Conservation (phyloP, 257 asterid species). For the Nicotiana tomentosiformis region DNA sequence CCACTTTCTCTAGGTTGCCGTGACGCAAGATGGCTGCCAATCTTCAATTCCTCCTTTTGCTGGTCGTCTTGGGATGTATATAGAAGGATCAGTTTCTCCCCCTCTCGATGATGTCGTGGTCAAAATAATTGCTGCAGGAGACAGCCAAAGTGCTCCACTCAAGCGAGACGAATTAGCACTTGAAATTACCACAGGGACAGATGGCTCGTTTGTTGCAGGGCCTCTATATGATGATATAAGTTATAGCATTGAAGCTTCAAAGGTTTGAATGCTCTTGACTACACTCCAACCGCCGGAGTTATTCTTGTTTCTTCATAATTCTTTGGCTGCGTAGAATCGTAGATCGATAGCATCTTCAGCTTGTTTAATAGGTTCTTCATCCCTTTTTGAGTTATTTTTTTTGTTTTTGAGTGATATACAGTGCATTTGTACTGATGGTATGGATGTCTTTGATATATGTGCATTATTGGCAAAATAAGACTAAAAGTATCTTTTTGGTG, state of each 20-base stretch:
- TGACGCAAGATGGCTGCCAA: slow-evolving; percentile 76
- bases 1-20: slow-evolving; percentile 53
- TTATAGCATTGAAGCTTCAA: slow-evolving; percentile 72
- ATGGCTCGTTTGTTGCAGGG: slow-evolving; percentile 78
- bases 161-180: slow-evolving; percentile 65
- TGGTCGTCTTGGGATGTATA: slow-evolving; percentile 76
- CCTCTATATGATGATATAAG: slow-evolving; percentile 90
- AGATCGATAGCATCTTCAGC: neutral
- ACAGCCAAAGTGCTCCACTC: slow-evolving; percentile 55
- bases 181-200: slow-evolving; percentile 62
- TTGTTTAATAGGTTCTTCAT: neutral
- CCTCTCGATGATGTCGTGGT: slow-evolving; percentile 72
- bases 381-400: neutral
- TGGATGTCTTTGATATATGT: neutral
- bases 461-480: neutral
- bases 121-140: slow-evolving; percentile 61
- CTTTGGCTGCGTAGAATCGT: neutral
- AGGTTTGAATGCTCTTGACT: slow-evolving; percentile 42
- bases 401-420: neutral
- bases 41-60: slow-evolving; percentile 61
- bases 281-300: neutral
- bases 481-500: too few species aligned
- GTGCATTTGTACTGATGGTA: neutral
- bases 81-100: slow-evolving; percentile 93
- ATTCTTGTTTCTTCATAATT: neutral